Conservation (phyloP, 805 yeast species). For the Phaffomyces antillensis region DNA sequence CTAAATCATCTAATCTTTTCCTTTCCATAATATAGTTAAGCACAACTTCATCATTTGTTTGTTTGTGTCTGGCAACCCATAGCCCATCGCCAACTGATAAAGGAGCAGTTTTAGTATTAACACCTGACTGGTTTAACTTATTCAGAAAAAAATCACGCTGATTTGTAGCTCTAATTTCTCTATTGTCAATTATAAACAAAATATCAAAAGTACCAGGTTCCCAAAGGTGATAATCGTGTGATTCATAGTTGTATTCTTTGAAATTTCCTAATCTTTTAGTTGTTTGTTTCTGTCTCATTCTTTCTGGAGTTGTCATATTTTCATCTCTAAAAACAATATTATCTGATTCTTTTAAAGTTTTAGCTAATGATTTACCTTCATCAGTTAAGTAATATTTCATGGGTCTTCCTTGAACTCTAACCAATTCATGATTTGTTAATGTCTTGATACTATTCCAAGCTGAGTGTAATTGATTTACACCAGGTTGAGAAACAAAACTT, state of each 20-base stretch:
- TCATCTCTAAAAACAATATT: conserved; percentile 25
- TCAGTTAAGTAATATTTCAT: conserved; percentile 58
- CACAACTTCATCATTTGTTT: conserved; percentile 54
- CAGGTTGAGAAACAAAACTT: conserved; percentile 53
- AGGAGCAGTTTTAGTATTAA: conserved; percentile 45
- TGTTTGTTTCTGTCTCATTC: conserved; percentile 7
- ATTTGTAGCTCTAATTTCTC: conserved; percentile 65
- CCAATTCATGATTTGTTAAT: conserved; percentile 52
- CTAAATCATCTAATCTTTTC: conserved; percentile 82
- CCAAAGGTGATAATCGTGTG: conserved; percentile 44
- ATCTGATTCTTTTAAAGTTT: conserved; percentile 43
- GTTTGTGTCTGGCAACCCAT: conserved; percentile 75
- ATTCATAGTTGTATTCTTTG: neutral
- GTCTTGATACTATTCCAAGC: conserved; percentile 73
- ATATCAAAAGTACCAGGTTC: conserved; percentile 49
- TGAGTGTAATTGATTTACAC: conserved; percentile 56
- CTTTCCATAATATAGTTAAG: conserved; percentile 85
- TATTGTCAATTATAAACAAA: conserved; percentile 61
- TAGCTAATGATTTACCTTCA: conserved; percentile 59
- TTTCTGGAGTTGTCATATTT: conserved; percentile 13
- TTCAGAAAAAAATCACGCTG: conserved; percentile 67
- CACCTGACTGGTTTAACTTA: conserved; percentile 42
- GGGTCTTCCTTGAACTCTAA: conserved; percentile 52
- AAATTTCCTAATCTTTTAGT: conserved; percentile 4
- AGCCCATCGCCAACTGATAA: conserved; percentile 80